Conservation (phyloP, 768 basidiomycete species). For the Phylloporus sp. region DNA sequence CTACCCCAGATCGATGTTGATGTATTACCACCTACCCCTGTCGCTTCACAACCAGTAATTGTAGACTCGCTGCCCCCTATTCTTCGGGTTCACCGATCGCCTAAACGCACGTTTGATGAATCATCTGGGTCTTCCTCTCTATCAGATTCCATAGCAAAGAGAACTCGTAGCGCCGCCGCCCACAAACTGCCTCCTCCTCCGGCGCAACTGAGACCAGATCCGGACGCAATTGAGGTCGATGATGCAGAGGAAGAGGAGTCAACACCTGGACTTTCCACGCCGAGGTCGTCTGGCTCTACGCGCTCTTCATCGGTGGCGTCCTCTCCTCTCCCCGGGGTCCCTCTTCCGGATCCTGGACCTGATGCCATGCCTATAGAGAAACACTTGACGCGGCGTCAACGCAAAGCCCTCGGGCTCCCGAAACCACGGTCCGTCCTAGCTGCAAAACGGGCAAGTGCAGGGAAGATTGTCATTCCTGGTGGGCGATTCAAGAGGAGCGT, state of each 20-base stretch:
- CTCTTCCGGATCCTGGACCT: constrained; percentile 25
- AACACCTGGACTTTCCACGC: constrained; percentile 44
- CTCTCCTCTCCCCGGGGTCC: constrained; percentile 37
- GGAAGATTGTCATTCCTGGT: constrained; percentile 62
- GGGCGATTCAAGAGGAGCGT: constrained; percentile 43
- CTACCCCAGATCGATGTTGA: constrained; percentile 24
- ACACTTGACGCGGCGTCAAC: constrained; percentile 60
- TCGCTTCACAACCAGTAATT: constrained; percentile 14
- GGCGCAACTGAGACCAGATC: constrained; percentile 11
- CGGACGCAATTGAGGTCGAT: constrained; percentile 23
- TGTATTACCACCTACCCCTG: constrained; percentile 26
- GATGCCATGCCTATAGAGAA: constrained; percentile 22
- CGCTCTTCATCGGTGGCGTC: constrained; percentile 31
- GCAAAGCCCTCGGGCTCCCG: constrained; percentile 66
- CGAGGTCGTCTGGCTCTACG: constrained; percentile 28
- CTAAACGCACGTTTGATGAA: constrained; percentile 61
- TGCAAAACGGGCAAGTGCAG: constrained; percentile 37
- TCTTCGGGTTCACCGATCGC: constrained; percentile 43
- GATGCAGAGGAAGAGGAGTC: constrained; percentile 30
- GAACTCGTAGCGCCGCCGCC: constrained; percentile 30
- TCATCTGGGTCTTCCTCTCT: constrained; percentile 42
- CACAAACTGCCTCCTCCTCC: constrained; percentile 21
- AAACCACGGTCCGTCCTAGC: constrained; percentile 42
- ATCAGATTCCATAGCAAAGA: constrained; percentile 34
- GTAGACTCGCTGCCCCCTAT: constrained; percentile 11